phyloP scores from a whole-genome alignment of 495 filamentous ascomycete species.

The Lophiostoma macrostomum region DNA sequence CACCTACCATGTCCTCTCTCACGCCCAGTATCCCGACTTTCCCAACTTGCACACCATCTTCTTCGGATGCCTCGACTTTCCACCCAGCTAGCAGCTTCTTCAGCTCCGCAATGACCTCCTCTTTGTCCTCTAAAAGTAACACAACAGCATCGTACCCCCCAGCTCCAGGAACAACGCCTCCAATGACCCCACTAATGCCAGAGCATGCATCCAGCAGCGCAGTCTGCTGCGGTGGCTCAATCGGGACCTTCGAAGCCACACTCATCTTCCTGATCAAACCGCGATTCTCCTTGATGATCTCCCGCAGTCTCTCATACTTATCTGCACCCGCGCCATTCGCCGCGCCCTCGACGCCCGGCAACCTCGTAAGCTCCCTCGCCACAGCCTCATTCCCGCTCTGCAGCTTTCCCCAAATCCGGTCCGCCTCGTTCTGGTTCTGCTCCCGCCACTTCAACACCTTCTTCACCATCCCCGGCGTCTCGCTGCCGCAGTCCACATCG shows the following conservation, averaged over 20 bases:
- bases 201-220: conserved; percentile 73
- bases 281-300: conserved; percentile 53
- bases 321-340: conserved; percentile 40
- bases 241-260: conserved; percentile 68
- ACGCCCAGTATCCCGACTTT: conserved; percentile 75
- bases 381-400: conserved; percentile 73
- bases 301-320: conserved; percentile 29
- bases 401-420: conserved; percentile 65
- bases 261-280: conserved; percentile 73
- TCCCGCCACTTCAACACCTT: conserved; percentile 80
- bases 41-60: conserved; percentile 59
- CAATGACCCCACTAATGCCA: conserved; percentile 72
- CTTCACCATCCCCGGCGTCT: conserved; percentile 94
- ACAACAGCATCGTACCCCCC: conserved; percentile 92
- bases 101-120: conserved; percentile 60
- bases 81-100: conserved; percentile 62
- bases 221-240: conserved; percentile 86
- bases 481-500: conserved; percentile 91
- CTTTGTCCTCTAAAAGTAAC: conserved; percentile 72
- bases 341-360: conserved; percentile 30
- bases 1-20: conserved; percentile 83
- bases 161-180: conserved; percentile 90
- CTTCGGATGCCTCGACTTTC: conserved; percentile 49
- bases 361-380: conserved; percentile 55
- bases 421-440: conserved; percentile 62